These are phyloP conservation scores for Epichloe coenophiala DNA, from an alignment of 2,329 filamentous ascomycete species.

Conservation along the genomic window DNA sequence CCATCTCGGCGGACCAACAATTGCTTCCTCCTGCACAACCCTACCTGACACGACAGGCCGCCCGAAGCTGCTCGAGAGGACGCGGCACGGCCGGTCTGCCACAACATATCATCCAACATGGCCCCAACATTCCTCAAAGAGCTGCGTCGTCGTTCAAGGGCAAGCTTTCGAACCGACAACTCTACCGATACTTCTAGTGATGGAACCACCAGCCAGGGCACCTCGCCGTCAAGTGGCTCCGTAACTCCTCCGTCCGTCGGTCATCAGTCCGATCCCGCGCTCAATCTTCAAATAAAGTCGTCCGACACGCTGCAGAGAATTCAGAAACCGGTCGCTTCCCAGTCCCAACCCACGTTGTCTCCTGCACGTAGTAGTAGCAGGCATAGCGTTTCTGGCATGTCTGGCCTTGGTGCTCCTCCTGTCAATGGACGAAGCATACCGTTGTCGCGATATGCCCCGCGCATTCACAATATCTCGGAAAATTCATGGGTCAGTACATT, in stretches of 20 bases:
- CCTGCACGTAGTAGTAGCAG: slow-evolving; percentile 35
- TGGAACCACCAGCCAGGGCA: slow-evolving; percentile 41
- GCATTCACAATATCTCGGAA: slow-evolving; percentile 64
- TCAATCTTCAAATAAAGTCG: slow-evolving; percentile 47
- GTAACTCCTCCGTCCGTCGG: slow-evolving; percentile 63
- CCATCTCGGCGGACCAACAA: neutral
- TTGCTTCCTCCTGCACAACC: neutral
- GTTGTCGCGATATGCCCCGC: slow-evolving; percentile 68
- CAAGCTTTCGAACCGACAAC: slow-evolving; percentile 55
- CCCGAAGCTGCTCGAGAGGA: neutral
- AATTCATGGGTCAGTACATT: slow-evolving; percentile 62
- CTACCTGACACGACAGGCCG: neutral
- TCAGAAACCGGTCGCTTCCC: slow-evolving; percentile 7
- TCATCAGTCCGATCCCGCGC: slow-evolving; percentile 50
- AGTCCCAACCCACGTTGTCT: slow-evolving; percentile 24
- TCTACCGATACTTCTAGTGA: slow-evolving; percentile 51
- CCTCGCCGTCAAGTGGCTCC: slow-evolving; percentile 53
- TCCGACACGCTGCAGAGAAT: slow-evolving; percentile 9
- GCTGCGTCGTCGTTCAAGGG: slow-evolving; percentile 62
- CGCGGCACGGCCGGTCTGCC: neutral
- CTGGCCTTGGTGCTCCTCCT: slow-evolving; percentile 43
- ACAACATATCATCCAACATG: slow-evolving; percentile 26
- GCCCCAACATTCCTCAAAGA: slow-evolving; percentile 59
- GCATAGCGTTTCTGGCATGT: slow-evolving; percentile 51
- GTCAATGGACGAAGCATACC: slow-evolving; percentile 43